Conservation (phyloP, 2,329 filamentous ascomycete species). For the Pestalotiopsis sp. region DNA sequence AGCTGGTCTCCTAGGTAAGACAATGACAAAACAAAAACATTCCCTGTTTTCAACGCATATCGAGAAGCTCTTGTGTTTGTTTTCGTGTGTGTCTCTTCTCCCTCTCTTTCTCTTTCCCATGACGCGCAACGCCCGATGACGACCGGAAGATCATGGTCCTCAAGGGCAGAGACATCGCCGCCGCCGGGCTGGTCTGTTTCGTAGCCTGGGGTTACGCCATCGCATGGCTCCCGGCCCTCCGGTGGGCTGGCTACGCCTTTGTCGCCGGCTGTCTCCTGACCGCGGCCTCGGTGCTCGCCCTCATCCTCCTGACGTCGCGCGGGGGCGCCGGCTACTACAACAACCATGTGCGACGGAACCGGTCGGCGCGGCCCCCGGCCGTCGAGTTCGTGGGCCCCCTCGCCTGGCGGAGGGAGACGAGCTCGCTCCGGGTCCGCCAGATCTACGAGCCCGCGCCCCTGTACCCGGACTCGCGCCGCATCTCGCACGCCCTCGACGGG, state of each 20-base stretch:
- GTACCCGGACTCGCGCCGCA: conserved; percentile 73
- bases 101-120: neutral
- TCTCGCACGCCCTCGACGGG: conserved; percentile 80
- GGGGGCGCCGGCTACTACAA: conserved; percentile 33
- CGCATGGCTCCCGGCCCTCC: conserved; percentile 80
- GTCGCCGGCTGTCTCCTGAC: conserved; percentile 66
- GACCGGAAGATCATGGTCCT: conserved; percentile 62
- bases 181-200: conserved; percentile 72
- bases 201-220: conserved; percentile 87
- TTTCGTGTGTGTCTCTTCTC: neutral
- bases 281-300: conserved; percentile 55
- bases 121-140: neutral
- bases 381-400: conserved; percentile 63
- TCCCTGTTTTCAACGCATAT: neutral
- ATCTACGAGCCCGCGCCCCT: conserved; percentile 71
- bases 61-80: neutral
- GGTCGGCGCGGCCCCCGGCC: conserved; percentile 44
- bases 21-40: neutral
- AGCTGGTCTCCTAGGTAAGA: neutral
- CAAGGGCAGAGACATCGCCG: conserved; percentile 71
- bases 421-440: conserved; percentile 66
- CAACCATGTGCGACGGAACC: conserved; percentile 40
- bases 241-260: conserved; percentile 86
- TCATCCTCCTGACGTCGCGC: conserved; percentile 66
- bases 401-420: conserved; percentile 73